Evolutionary conservation across 352 stramenopile species (phyloP).

Genomic region (Phytopythium boreale): DNA sequence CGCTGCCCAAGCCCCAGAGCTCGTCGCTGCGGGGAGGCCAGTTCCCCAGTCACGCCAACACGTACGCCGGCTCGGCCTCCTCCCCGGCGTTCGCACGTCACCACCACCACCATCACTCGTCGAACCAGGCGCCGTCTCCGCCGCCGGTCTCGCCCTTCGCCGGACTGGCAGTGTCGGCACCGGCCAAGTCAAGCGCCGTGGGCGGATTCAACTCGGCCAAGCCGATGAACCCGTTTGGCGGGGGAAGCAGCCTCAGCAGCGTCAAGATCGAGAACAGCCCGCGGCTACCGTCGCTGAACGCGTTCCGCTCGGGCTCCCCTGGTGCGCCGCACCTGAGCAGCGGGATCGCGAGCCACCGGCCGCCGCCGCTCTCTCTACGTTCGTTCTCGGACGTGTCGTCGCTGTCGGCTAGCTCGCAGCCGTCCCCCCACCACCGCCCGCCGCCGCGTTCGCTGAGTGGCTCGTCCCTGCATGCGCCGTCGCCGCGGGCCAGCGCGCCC

Average conservation of each 20-base stretch:
- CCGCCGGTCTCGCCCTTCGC: slow-evolving; percentile 72
- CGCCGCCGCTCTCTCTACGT: slow-evolving; percentile 54
- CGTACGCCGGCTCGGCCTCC: slow-evolving; percentile 55
- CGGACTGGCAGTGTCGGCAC: slow-evolving; percentile 64
- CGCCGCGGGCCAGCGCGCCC: slow-evolving; percentile 19
- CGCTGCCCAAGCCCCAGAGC: slow-evolving; percentile 24
- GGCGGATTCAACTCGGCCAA: slow-evolving; percentile 18
- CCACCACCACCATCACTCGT: slow-evolving; percentile 8
- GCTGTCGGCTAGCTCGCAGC: slow-evolving; percentile 34
- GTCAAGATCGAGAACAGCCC: slow-evolving; percentile 61
- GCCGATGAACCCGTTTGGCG: slow-evolving; percentile 54
- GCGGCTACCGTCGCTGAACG: slow-evolving; percentile 64
- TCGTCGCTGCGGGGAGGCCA: slow-evolving; percentile 20
- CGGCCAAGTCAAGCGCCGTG: slow-evolving; percentile 37
- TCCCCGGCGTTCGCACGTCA: slow-evolving; percentile 15
- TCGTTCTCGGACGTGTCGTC: slow-evolving; percentile 53
- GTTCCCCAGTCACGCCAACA: slow-evolving; percentile 46
- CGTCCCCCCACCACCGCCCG: slow-evolving; percentile 24
- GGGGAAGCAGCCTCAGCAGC: slow-evolving; percentile 11
- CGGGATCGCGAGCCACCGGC: slow-evolving; percentile 48
- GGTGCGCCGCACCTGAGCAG: slow-evolving; percentile 48
- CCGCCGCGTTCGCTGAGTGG: slow-evolving; percentile 2
- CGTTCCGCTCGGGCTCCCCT: slow-evolving; percentile 63
- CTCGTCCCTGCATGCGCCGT: slow-evolving; percentile 13
- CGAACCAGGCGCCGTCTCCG: slow-evolving; percentile 46